Percentiles rank a stretch among this genome's conserved stretches.
phyloP scores from a whole-genome alignment of 208 protist genomes.

The Crithidia brevicula region DNA sequence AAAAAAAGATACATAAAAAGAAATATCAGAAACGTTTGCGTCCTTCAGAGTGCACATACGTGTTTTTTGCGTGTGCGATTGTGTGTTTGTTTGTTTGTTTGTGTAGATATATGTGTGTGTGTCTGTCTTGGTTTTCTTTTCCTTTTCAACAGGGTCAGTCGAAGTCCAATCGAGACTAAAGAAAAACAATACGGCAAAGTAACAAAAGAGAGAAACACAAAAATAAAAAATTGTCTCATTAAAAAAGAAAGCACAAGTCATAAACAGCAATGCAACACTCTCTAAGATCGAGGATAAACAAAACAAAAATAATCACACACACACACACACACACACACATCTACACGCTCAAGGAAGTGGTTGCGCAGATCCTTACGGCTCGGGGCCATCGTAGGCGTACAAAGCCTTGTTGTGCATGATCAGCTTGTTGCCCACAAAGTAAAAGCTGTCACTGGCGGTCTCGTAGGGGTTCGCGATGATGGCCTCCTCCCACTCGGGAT shows the following conservation, averaged over 20 bases:
- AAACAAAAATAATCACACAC: background rate
- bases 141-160: too few species aligned
- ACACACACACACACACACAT: background rate
- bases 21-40: too few species aligned
- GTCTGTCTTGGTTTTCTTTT: slow-evolving; percentile 4
- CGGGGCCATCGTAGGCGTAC: slow-evolving; percentile 76
- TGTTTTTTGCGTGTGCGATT: background rate
- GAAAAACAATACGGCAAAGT: background rate
- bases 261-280: background rate
- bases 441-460: slow-evolving; percentile 95
- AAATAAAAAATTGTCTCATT: too few species aligned
- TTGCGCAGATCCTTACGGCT: slow-evolving; percentile 17
- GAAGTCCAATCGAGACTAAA: too few species aligned
- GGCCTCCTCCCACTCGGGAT: slow-evolving; percentile 78
- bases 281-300: background rate
- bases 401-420: slow-evolving; percentile 97
- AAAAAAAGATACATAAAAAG: too few species aligned
- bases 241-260: too few species aligned
- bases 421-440: slow-evolving; percentile 94
- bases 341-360: background rate
- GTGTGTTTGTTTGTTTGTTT: background rate
- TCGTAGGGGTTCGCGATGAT: slow-evolving; percentile 92
- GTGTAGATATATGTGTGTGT: background rate
- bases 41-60: too few species aligned
- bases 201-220: slow-evolving; percentile 4